Evolutionary conservation across 2,329 filamentous ascomycete species (phyloP).

Genomic region (Colletotrichum sp.): DNA sequence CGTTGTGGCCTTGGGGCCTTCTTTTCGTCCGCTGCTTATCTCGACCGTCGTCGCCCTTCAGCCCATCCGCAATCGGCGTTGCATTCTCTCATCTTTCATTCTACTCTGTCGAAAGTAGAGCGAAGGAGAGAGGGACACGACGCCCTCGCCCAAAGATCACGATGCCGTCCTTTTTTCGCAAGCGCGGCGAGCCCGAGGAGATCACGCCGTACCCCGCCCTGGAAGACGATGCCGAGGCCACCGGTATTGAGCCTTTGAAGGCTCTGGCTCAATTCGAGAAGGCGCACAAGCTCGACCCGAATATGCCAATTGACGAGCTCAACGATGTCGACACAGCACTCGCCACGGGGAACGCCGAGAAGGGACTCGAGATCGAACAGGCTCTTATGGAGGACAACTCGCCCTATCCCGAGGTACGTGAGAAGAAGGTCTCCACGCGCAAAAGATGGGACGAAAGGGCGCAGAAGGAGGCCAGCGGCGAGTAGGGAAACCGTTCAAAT

Average conservation of each 20-base stretch:
- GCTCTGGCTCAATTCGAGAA: constrained; percentile 62
- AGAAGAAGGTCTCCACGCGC: not conserved
- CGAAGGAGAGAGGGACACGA: constrained; percentile 7
- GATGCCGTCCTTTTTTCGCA: constrained; percentile 46
- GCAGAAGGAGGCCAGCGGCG: not conserved
- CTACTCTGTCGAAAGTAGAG: constrained; percentile 14
- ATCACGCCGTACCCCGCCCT: constrained; percentile 47
- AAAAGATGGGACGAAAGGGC: not conserved
- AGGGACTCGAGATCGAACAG: constrained; percentile 62
- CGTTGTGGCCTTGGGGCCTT: constrained; percentile 17
- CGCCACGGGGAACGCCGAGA: constrained; percentile 57
- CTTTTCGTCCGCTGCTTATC: constrained; percentile 17
- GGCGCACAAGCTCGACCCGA: constrained; percentile 68
- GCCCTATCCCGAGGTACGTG: constrained; percentile 67
- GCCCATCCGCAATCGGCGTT: constrained; percentile 18
- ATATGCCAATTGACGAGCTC: constrained; percentile 66
- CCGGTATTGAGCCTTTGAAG: constrained; percentile 46
- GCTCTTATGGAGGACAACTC: constrained; percentile 68
- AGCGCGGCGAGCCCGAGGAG: constrained; percentile 50
- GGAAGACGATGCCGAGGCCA: constrained; percentile 41
- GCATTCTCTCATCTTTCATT: constrained; percentile 13
- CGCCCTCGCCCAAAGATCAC: constrained; percentile 24
- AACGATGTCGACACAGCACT: constrained; percentile 66
- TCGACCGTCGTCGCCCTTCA: constrained; percentile 9
- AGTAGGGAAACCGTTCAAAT: not conserved